Evolutionary conservation across 2,329 filamentous ascomycete genomes (phyloP).

Genomic region (Hypoxylon sp.): DNA sequence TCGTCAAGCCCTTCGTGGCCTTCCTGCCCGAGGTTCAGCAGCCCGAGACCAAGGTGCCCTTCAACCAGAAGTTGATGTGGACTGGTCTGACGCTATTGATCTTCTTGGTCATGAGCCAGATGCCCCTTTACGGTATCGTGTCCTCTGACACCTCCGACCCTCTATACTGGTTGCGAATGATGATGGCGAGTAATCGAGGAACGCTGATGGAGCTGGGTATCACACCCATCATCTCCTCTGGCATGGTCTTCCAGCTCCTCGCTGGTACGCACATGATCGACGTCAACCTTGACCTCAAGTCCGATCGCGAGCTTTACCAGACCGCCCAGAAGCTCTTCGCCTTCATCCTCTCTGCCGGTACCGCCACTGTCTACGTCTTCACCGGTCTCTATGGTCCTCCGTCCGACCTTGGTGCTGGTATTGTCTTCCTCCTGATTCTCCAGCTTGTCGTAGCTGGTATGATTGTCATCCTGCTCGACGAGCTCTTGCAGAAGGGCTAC

Average conservation of each 20-base stretch:
- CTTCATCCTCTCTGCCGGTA: slow-evolving; percentile 96
- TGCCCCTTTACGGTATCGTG: slow-evolving; percentile 98
- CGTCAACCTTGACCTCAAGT: slow-evolving; percentile 99
- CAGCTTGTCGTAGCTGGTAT: slow-evolving; percentile 97
- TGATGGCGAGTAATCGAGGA: slow-evolving; percentile 98
- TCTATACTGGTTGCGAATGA: slow-evolving; percentile 99
- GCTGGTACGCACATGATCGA: slow-evolving; percentile 99
- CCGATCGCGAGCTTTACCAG: slow-evolving; percentile 99
- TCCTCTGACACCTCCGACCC: slow-evolving; percentile 98
- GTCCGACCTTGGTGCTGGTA: slow-evolving; percentile 94
- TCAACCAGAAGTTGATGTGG: slow-evolving; percentile 99
- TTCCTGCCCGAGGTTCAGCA: slow-evolving; percentile 99
- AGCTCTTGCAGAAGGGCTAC: slow-evolving; percentile 99
- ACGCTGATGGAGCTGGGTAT: slow-evolving; percentile 97
- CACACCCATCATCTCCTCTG: slow-evolving; percentile 98
- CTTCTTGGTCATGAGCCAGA: slow-evolving; percentile 99
- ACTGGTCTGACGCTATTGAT: slow-evolving; percentile 93
- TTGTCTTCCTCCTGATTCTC: slow-evolving; percentile 97
- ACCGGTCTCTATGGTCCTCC: slow-evolving; percentile 97
- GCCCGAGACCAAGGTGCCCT: slow-evolving; percentile 97
- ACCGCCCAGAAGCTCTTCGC: slow-evolving; percentile 99
- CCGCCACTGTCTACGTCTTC: slow-evolving; percentile 97
- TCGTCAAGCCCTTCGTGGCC: slow-evolving; percentile 99
- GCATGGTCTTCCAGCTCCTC: slow-evolving; percentile 99
- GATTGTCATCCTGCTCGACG: slow-evolving; percentile 98